Conservation (phyloP, 2,329 filamentous ascomycete genomes). For the Cordyceps fumosorosea region DNA sequence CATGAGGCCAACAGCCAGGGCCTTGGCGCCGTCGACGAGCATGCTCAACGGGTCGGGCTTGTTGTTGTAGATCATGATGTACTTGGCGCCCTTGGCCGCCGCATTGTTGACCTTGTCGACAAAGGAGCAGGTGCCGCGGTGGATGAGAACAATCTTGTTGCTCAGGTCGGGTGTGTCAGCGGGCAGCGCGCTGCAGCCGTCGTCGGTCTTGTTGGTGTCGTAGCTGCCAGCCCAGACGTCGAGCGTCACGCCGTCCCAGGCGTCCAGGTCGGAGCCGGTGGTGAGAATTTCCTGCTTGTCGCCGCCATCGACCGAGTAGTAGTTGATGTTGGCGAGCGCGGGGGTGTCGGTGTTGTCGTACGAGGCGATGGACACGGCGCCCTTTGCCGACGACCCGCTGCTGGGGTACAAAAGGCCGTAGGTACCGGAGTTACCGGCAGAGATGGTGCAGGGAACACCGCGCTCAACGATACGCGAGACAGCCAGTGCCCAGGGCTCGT, state of each 20-base stretch:
- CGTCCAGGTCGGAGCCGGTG: constrained; percentile 32
- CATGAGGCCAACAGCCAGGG: constrained; percentile 36
- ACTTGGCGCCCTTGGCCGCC: constrained; percentile 48
- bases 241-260: constrained; percentile 40
- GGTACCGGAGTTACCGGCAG: constrained; percentile 45
- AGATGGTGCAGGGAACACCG: constrained; percentile 46
- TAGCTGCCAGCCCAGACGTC: constrained; percentile 44
- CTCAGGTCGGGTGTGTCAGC: constrained; percentile 48
- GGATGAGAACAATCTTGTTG: constrained; percentile 51
- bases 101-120: constrained; percentile 47
- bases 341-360: constrained; percentile 41
- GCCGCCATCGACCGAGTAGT: constrained; percentile 33
- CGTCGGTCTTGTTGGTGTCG: constrained; percentile 30
- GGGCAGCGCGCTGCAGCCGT: constrained; percentile 12
- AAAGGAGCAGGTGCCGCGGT: constrained; percentile 52
- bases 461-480: constrained; percentile 46
- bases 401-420: constrained; percentile 43
- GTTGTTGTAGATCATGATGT: constrained; percentile 58
- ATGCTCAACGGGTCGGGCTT: constrained; percentile 25
- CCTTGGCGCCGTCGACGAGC: constrained; percentile 23
- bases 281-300: constrained; percentile 35
- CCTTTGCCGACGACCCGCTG: constrained; percentile 41
- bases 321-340: constrained; percentile 34
- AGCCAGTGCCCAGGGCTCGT: constrained; percentile 43
- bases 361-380: constrained; percentile 42